Conservation (phyloP, 192 early-diverging fungal species). For the Rhizoclosmatium sp. region DNA sequence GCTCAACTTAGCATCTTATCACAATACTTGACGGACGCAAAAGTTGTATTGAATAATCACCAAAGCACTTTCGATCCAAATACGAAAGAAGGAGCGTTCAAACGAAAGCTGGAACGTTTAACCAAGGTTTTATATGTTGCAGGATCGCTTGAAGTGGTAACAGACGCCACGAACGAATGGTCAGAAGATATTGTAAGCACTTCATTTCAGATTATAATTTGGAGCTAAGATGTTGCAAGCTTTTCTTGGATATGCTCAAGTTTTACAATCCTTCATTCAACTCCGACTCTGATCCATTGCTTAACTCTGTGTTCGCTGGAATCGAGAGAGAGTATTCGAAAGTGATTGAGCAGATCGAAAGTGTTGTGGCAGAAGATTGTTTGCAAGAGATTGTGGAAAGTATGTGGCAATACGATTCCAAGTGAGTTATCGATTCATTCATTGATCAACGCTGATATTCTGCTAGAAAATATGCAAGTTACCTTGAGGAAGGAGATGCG, state of each 20-base stretch:
- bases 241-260: slow-evolving; percentile 21
- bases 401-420: slow-evolving; percentile 27
- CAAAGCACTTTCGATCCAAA: slow-evolving; percentile 11
- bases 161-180: slow-evolving; percentile 6
- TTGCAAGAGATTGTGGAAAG: slow-evolving; percentile 21
- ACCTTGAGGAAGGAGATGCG: not conserved
- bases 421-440: slow-evolving; percentile 2
- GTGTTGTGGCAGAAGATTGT: slow-evolving; percentile 14
- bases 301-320: not conserved
- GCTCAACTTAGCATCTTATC: slow-evolving; percentile 13
- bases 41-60: slow-evolving; percentile 5
- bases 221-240: not conserved
- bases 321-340: slow-evolving; percentile 2
- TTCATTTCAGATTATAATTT: not conserved
- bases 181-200: slow-evolving; percentile 9
- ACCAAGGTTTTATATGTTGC: not conserved
- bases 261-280: not conserved
- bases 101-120: not conserved
- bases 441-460: not conserved
- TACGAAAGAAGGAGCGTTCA: not conserved
- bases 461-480: not conserved
- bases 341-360: slow-evolving; percentile 16
- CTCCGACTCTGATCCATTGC: not conserved
- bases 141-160: not conserved
- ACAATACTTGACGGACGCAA: not conserved